phyloP scores from a whole-genome alignment of 805 yeast genomes.

The Candida incommunis region DNA sequence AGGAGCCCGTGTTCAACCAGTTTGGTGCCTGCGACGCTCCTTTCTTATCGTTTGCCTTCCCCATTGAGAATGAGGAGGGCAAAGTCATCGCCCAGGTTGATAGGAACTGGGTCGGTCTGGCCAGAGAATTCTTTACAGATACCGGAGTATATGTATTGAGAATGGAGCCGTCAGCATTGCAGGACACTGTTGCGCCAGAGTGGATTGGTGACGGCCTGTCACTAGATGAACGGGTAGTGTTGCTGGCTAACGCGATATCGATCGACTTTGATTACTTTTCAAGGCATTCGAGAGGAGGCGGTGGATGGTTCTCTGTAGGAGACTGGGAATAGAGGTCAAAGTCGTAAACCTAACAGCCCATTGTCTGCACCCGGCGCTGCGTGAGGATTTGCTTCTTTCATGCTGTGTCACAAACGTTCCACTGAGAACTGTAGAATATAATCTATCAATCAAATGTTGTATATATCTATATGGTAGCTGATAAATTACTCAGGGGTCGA shows the following conservation, averaged over 20 bases:
- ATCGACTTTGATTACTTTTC: conserved; percentile 95
- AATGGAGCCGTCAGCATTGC: conserved; percentile 57
- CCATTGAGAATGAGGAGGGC: conserved; percentile 46
- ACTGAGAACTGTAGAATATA: no score
- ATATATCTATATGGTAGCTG: no score
- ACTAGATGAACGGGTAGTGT: conserved; percentile 70
- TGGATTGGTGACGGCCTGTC: conserved; percentile 37
- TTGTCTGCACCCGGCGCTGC: no score
- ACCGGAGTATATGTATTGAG: conserved; percentile 83
- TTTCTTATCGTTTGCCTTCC: conserved; percentile 75
- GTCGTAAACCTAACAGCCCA: no score
- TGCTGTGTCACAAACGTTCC: no score
- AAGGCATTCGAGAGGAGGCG: conserved; percentile 59
- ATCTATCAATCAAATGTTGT: no score
- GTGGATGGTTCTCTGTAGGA: conserved; percentile 1
- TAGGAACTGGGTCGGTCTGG: conserved; percentile 90
- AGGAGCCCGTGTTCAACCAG: conserved; percentile 43
- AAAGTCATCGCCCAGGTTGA: conserved; percentile 63
- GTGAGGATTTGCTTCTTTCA: no score
- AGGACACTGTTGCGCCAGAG: conserved; percentile 39
- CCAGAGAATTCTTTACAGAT: conserved; percentile 85
- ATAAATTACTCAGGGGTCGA: no score
- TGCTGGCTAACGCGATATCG: conserved; percentile 79
- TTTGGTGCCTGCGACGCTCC: conserved; percentile 84
- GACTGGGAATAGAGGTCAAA: neutral